phyloP scores from a whole-genome alignment of 805 yeast genomes.

The Starmerella apis region DNA sequence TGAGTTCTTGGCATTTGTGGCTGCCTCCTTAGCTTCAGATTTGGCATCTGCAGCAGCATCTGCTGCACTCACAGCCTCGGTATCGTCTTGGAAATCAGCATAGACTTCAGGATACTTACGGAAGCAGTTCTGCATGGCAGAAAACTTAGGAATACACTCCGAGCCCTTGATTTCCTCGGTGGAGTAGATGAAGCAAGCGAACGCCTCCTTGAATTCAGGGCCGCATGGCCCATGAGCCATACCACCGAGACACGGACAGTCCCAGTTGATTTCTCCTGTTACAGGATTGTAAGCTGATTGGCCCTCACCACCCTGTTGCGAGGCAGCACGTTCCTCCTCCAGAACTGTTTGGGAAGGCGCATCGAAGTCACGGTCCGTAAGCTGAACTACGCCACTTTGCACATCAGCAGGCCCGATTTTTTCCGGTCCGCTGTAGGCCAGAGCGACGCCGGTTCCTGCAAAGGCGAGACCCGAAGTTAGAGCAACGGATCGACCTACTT shows the following conservation, averaged over 20 bases:
- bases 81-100: constrained; percentile 73
- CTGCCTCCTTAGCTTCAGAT: not conserved
- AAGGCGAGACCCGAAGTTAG: not conserved
- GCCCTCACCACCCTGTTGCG: constrained; percentile 1
- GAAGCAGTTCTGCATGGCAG: constrained; percentile 89
- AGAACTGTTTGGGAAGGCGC: not conserved
- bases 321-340: constrained; percentile 1
- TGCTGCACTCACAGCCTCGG: constrained; percentile 14
- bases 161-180: constrained; percentile 92
- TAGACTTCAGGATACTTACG: constrained; percentile 85
- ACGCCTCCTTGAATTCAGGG: constrained; percentile 86
- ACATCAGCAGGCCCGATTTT: not conserved
- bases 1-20: not conserved
- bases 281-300: constrained; percentile 66
- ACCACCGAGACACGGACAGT: constrained; percentile 98
- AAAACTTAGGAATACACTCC: constrained; percentile 85
- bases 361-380: constrained; percentile 3
- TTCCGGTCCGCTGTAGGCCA: constrained; percentile 4
- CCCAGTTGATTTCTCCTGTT: constrained; percentile 99
- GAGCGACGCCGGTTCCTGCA: constrained; percentile 4
- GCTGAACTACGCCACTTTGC: constrained; percentile 6
- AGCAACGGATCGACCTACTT: not conserved
- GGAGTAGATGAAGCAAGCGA: constrained; percentile 88
- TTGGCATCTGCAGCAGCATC: not conserved
- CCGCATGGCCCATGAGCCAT: constrained; percentile 99